Percentiles rank a stretch among this genome's conserved stretches.
These are phyloP conservation scores for Annona squamosa DNA, from an alignment of 164 flowering plant genomes.

Conservation along the genomic window DNA sequence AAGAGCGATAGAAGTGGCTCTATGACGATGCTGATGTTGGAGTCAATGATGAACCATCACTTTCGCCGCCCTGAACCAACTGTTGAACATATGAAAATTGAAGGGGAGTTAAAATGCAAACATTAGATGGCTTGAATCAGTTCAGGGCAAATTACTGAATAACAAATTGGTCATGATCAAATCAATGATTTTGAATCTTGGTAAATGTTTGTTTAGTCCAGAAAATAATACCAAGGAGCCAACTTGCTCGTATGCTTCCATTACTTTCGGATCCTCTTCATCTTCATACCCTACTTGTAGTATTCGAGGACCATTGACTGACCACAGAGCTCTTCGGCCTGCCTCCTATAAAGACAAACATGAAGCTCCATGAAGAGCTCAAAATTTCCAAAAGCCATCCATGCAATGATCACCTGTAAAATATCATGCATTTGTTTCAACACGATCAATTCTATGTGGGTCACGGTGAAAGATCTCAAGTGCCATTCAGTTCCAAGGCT, in stretches of 20 bases:
- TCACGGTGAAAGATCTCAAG: no score
- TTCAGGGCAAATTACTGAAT: no score
- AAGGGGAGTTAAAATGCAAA: no score
- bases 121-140: no score
- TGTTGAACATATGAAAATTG: conserved; percentile 17
- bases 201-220: no score
- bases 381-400: not conserved
- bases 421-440: not conserved
- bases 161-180: no score
- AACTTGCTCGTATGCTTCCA: conserved; percentile 85
- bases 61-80: conserved; percentile 44
- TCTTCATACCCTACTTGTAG: conserved; percentile 86
- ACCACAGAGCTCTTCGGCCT: conserved; percentile 88
- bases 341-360: conserved; percentile 52
- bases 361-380: not conserved
- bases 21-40: no score
- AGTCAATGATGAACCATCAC: conserved; percentile 25
- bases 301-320: conserved; percentile 82
- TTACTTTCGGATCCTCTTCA: conserved; percentile 85
- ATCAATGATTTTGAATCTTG: no score
- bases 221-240: conserved; percentile 67
- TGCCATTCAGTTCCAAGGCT: no score
- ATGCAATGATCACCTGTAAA: not conserved
- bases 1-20: no score
- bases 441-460: no score